phyloP scores from a whole-genome alignment of 345 rosid species.

The Cardamine resedifolia region DNA sequence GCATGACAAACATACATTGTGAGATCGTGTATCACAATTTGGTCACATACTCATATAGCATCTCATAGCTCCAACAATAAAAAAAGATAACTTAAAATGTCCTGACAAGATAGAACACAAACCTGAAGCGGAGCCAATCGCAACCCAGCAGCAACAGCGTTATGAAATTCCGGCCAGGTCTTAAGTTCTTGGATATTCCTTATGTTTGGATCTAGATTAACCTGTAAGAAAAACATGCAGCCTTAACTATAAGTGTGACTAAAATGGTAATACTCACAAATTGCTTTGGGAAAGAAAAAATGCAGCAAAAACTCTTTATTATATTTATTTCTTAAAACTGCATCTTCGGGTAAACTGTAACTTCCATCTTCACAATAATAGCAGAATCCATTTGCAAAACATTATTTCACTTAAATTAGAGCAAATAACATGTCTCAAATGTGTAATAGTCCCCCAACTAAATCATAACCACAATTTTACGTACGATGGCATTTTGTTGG shows the following conservation, averaged over 20 bases:
- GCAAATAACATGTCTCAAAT: constrained; percentile 6
- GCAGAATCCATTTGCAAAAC: constrained; percentile 7
- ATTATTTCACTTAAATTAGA: not conserved
- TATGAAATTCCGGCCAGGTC: constrained; percentile 99
- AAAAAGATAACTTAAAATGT: not conserved
- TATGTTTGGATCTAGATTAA: constrained; percentile 84
- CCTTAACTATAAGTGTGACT: not conserved
- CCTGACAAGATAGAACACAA: constrained; percentile 29
- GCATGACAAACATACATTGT: constrained; percentile 23
- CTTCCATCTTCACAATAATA: constrained; percentile 8
- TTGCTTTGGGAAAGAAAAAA: constrained; percentile 21
- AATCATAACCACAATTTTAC: constrained; percentile 39
- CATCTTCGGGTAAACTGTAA: constrained; percentile 5
- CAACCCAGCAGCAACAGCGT: constrained; percentile 97
- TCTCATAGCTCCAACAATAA: constrained; percentile 1
- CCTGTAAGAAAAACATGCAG: constrained; percentile 48
- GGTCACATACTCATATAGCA: constrained; percentile 4
- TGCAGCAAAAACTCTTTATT: constrained; percentile 7
- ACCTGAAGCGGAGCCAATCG: constrained; percentile 96
- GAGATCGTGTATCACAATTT: constrained; percentile 6
- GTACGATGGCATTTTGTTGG: constrained; percentile 98
- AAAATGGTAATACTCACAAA: constrained; percentile 15
- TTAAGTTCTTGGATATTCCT: constrained; percentile 92
- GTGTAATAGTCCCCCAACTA: constrained; percentile 5
- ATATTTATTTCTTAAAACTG: not conserved